Conservation (phyloP, 139 green algal genomes). For the Desmodesmus armatus region DNA sequence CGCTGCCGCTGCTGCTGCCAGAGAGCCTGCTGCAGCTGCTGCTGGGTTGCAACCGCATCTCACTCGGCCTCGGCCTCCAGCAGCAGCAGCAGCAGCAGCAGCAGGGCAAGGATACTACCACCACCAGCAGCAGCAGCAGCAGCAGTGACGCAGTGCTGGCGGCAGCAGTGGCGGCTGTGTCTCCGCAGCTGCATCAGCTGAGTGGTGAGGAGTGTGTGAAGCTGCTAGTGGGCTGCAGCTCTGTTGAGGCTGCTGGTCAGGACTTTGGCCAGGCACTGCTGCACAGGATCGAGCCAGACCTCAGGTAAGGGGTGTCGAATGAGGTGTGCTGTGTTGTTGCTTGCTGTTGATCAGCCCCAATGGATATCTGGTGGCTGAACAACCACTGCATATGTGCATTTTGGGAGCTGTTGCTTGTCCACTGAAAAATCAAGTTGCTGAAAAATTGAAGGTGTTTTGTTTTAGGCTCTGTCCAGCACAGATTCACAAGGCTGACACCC, state of each 20-base stretch:
- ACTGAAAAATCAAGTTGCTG: too few species aligned
- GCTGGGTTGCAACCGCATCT: not conserved
- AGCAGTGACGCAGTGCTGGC: not conserved
- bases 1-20: not conserved
- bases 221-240: not conserved
- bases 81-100: not conserved
- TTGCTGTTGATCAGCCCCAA: too few species aligned
- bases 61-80: not conserved
- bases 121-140: constrained; percentile 23
- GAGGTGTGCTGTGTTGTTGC: too few species aligned
- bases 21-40: not conserved
- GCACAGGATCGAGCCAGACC: not conserved
- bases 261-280: not conserved
- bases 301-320: too few species aligned
- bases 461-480: too few species aligned
- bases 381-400: too few species aligned
- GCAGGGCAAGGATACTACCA: not conserved
- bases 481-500: too few species aligned
- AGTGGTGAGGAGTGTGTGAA: not conserved
- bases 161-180: not conserved
- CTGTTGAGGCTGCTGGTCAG: not conserved
- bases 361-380: too few species aligned
- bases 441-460: too few species aligned
- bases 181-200: not conserved
- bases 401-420: too few species aligned